Conservation (phyloP, 305 asterid species). For the Fraxinus paxiana region DNA sequence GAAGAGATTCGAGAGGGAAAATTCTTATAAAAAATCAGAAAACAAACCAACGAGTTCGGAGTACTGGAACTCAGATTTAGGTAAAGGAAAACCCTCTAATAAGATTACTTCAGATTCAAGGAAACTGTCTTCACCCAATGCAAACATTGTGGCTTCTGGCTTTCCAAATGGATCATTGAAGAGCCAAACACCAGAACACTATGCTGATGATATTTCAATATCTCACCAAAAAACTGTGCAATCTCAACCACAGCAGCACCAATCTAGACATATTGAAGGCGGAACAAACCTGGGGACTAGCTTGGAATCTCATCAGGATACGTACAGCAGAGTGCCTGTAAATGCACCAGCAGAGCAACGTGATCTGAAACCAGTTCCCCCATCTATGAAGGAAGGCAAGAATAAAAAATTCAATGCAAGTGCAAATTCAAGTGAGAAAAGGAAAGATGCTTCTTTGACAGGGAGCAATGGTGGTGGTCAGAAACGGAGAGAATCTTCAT, state of each 20-base stretch:
- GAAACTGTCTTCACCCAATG: slow-evolving; percentile 46
- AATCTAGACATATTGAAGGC: slow-evolving; percentile 42
- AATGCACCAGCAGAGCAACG: slow-evolving; percentile 45
- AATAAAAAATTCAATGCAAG: slow-evolving; percentile 46
- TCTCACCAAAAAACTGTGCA: slow-evolving; percentile 45
- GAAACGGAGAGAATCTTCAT: slow-evolving; percentile 56
- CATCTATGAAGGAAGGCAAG: slow-evolving; percentile 53
- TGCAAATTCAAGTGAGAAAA: slow-evolving; percentile 51
- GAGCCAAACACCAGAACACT: slow-evolving; percentile 45
- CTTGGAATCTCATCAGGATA: slow-evolving; percentile 41
- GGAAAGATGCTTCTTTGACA: slow-evolving; percentile 48
- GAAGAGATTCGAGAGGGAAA: slow-evolving; percentile 56
- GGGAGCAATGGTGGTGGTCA: slow-evolving; percentile 52
- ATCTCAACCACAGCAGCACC: slow-evolving; percentile 41
- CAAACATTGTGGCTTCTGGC: slow-evolving; percentile 36
- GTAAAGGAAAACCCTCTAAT: slow-evolving; percentile 46
- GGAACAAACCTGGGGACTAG: slow-evolving; percentile 38
- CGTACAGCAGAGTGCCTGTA: slow-evolving; percentile 40
- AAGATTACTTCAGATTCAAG: slow-evolving; percentile 46
- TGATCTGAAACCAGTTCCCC: slow-evolving; percentile 39
- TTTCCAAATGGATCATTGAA: slow-evolving; percentile 47
- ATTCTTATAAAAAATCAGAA: slow-evolving; percentile 51
- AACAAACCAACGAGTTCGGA: slow-evolving; percentile 47
- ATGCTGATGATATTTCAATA: slow-evolving; percentile 49
- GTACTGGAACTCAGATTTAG: slow-evolving; percentile 52